Evolutionary conservation across 139 green algal species (phyloP).

Genomic region (Zygnema cylindricum): DNA sequence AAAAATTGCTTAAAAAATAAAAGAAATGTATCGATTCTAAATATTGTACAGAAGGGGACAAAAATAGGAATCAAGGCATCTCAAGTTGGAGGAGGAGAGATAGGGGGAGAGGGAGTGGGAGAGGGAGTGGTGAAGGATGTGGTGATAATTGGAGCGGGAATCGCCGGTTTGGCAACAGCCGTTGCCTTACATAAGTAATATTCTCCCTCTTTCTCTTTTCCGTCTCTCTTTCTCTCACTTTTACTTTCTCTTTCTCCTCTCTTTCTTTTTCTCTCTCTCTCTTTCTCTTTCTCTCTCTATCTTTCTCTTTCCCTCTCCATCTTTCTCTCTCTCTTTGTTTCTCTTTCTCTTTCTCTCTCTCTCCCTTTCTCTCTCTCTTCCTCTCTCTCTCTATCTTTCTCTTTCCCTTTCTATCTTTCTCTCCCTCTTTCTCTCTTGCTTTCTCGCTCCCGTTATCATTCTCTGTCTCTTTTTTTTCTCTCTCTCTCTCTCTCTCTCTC

Average conservation of each 20-base stretch:
- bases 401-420: too few relatives aligned
- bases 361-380: too few relatives aligned
- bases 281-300: too few relatives aligned
- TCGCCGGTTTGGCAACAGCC: conserved; percentile 48
- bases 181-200: conserved; percentile 36
- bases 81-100: neutral
- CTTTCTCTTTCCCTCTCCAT: too few relatives aligned
- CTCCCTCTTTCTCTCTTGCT: too few relatives aligned
- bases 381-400: too few relatives aligned
- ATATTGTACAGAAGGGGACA: neutral
- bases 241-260: neutral
- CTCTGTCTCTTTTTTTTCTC: too few relatives aligned
- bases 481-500: too few relatives aligned
- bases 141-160: conserved; percentile 41
- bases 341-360: too few relatives aligned
- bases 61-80: neutral
- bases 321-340: too few relatives aligned
- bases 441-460: too few relatives aligned
- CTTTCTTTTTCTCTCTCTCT: neutral
- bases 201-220: neutral
- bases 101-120: neutral
- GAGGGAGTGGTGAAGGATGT: conserved; percentile 25
- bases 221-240: neutral
- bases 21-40: neutral
- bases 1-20: neutral